Evolutionary conservation across 2,329 filamentous ascomycete species (phyloP).

Genomic region (Ophiosphaerella herpotricha): DNA sequence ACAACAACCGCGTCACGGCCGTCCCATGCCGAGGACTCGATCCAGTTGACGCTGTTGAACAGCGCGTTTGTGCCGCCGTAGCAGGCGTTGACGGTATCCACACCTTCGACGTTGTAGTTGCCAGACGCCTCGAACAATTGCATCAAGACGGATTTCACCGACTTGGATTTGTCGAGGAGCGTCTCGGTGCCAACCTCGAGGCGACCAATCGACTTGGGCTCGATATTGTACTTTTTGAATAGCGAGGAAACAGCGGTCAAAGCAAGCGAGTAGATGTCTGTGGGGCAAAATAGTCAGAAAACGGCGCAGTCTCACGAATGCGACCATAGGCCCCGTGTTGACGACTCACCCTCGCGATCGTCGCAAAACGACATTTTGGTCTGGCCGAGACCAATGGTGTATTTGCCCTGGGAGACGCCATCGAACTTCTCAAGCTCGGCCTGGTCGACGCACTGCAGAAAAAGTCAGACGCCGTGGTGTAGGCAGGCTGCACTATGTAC

Average conservation of each 20-base stretch:
- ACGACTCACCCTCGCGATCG: slow-evolving; percentile 55
- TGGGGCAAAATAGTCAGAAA: slow-evolving; percentile 17
- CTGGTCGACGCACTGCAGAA: slow-evolving; percentile 57
- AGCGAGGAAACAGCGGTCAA: slow-evolving; percentile 58
- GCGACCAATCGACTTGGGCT: slow-evolving; percentile 56
- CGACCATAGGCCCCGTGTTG: neutral
- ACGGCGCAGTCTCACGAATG: neutral
- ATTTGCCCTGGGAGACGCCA: slow-evolving; percentile 58
- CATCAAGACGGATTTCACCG: slow-evolving; percentile 60
- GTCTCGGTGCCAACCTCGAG: slow-evolving; percentile 61
- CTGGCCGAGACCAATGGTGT: slow-evolving; percentile 60
- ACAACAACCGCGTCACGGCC: slow-evolving; percentile 58
- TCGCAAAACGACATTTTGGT: slow-evolving; percentile 62
- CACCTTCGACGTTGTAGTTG: slow-evolving; percentile 59
- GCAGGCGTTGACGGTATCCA: slow-evolving; percentile 60
- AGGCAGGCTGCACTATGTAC: slow-evolving; percentile 23
- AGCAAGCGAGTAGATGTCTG: slow-evolving; percentile 60
- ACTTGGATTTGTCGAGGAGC: slow-evolving; percentile 61
- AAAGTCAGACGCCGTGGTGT: slow-evolving; percentile 15
- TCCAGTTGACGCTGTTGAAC: slow-evolving; percentile 60
- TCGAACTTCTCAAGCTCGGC: slow-evolving; percentile 60
- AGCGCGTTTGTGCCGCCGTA: slow-evolving; percentile 60
- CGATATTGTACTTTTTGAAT: slow-evolving; percentile 58
- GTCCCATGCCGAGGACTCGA: slow-evolving; percentile 60
- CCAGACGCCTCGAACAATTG: slow-evolving; percentile 57